A percentile compares a stretch with the other conserved stretches of the same genome.
Conservation (phyloP, 78 protist genomes). For the Diacronema lutheri region DNA sequence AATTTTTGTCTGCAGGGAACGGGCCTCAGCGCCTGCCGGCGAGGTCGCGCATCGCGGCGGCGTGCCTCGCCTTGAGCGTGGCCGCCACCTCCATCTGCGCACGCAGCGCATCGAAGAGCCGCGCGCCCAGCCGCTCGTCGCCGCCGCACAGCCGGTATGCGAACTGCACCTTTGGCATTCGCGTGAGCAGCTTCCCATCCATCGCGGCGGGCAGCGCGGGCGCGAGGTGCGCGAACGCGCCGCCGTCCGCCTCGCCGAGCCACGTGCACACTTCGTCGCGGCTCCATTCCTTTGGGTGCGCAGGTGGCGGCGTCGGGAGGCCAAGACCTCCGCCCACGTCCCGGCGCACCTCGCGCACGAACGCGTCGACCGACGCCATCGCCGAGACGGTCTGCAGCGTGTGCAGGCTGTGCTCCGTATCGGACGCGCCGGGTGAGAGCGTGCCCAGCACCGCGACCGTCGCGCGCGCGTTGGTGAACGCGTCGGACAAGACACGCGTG, state of each 20-base stretch:
- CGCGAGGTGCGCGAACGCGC: not conserved
- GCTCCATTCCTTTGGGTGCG: not conserved
- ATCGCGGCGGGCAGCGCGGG: not conserved
- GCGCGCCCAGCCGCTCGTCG: no score
- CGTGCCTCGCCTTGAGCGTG: no score
- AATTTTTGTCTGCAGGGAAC: no score
- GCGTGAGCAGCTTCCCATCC: not conserved
- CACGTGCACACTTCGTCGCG: not conserved
- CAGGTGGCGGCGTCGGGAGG: not conserved
- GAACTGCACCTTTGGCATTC: not conserved
- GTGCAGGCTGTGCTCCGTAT: conserved; percentile 34
- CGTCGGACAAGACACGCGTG: conserved; percentile 19
- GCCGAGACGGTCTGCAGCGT: conserved; percentile 1
- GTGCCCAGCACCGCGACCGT: conserved; percentile 24
- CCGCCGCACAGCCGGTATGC: no score
- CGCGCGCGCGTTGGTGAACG: conserved; percentile 6
- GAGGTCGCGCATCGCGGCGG: no score
- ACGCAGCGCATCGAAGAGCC: no score
- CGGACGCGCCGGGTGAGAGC: conserved; percentile 26
- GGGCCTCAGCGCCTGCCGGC: no score
- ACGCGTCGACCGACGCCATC: not conserved
- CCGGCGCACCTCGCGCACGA: not conserved
- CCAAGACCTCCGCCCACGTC: not conserved
- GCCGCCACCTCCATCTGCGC: no score
- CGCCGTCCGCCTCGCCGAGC: not conserved